A percentile compares a stretch with the other conserved stretches of the same genome.
phyloP scores from a whole-genome alignment of 768 basidiomycete species.

The Naematelia encephala region DNA sequence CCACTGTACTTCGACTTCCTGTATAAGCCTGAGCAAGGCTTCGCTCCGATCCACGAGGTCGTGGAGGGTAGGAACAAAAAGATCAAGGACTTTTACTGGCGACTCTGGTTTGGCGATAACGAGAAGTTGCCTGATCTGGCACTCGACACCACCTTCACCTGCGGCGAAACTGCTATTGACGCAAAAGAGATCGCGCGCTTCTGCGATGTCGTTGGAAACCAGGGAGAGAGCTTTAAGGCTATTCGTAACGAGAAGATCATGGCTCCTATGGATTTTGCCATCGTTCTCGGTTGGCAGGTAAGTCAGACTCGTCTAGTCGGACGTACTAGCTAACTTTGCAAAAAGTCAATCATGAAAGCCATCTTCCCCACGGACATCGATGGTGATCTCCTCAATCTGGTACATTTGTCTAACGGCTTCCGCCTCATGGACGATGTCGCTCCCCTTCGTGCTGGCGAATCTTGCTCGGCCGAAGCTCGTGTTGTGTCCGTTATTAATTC shows the following conservation, averaged over 20 bases:
- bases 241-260: conserved; percentile 65
- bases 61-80: conserved; percentile 74
- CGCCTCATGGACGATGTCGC: conserved; percentile 73
- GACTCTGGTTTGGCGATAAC: conserved; percentile 91
- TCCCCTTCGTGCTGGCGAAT: conserved; percentile 76
- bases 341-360: conserved; percentile 94
- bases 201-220: conserved; percentile 81
- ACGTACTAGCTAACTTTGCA: conserved; percentile 1
- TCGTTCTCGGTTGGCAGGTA: conserved; percentile 98
- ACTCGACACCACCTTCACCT: conserved; percentile 75
- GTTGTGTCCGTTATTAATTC: conserved; percentile 86
- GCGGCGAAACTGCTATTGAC: conserved; percentile 79
- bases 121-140: conserved; percentile 72
- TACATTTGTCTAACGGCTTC: conserved; percentile 97
- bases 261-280: conserved; percentile 98
- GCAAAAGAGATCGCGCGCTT: conserved; percentile 77
- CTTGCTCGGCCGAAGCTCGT: conserved; percentile 81
- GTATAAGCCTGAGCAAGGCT: conserved; percentile 84
- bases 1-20: conserved; percentile 77
- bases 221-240: conserved; percentile 83
- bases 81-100: conserved; percentile 99
- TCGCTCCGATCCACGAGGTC: conserved; percentile 88
- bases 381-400: conserved; percentile 90
- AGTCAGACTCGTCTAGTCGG: conserved; percentile 40
- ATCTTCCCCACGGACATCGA: conserved; percentile 92